Conservation (phyloP, 2,329 filamentous ascomycete species). For the Cylindrodendrum hubeiense region DNA sequence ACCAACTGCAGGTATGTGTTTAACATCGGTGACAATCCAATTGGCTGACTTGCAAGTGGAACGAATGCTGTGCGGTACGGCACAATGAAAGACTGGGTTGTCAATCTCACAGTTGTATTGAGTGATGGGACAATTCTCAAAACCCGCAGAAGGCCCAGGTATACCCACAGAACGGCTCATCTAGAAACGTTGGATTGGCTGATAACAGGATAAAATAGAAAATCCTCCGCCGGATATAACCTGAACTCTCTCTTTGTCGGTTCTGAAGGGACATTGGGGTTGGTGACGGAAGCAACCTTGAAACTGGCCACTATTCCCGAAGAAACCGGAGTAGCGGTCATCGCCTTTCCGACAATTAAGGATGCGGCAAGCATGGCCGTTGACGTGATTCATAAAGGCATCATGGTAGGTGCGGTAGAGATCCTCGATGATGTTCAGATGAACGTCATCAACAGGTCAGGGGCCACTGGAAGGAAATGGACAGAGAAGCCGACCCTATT, state of each 20-base stretch:
- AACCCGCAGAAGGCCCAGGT: conserved; percentile 71
- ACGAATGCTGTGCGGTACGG: conserved; percentile 75
- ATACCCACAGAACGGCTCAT: not conserved
- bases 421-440: conserved; percentile 75
- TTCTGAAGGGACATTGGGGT: conserved; percentile 77
- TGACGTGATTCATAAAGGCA: conserved; percentile 72
- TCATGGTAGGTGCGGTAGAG: conserved; percentile 76
- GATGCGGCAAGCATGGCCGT: conserved; percentile 74
- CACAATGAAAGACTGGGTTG: conserved; percentile 82
- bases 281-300: conserved; percentile 78
- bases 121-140: conserved; percentile 76
- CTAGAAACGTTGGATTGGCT: not conserved
- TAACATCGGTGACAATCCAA: not conserved
- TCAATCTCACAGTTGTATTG: conserved; percentile 78
- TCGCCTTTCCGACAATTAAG: conserved; percentile 69
- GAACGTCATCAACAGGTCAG: conserved; percentile 75
- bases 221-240: conserved; percentile 80
- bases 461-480: conserved; percentile 71
- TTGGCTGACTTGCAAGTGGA: conserved; percentile 49
- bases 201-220: conserved; percentile 49
- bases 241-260: conserved; percentile 77
- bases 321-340: conserved; percentile 74
- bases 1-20: conserved; percentile 68
- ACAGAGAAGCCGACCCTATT: conserved; percentile 79
- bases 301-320: conserved; percentile 75